Base-by-base conservation (phyloP, 768 basidiomycete genomes). In the Lactarius vividus region DNA sequence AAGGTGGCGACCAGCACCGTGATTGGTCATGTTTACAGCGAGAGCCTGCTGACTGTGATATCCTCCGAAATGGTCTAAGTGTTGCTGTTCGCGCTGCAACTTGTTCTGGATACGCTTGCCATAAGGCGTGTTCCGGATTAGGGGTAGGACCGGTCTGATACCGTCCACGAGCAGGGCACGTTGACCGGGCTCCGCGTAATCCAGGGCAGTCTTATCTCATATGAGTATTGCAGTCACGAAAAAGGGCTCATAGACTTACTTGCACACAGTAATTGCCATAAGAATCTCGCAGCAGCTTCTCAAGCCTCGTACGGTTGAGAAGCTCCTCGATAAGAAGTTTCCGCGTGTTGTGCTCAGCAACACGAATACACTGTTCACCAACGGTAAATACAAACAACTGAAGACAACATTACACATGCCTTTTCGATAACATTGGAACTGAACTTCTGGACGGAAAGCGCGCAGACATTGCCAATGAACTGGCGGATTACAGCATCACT, bases 61-160 rank as follows among this genome's bases (percentile, higher is more conserved):
- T 62, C 82, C 72, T 31, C 82, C 81, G 67, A 82, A 88, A 62
- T 79, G 82, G 70, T 91, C 91, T 78, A 90, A 83, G 72, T 93
- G 70, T 55, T 67, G 66, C 42, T 67, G 91, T 78, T 96, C 95
- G 64, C 96, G 92, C 78, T 97, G 96, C 61, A 98, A 81, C 79
- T 98, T 98, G 81, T 95, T 96, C 78, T 98, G 96, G 73, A 99
- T 99, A 53, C 97, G 89, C 81, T 99, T 99, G 71, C 97, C 97
- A 72, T 99, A 99, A 8, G 97, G 97, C 11, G 97, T 99, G 79
- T 99, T 99, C 73, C 97, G 91, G 74, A 99, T 99, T 72, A 98
- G 84, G 2, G 97, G 97, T 29, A 99, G 84, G 67, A 98, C 94
- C n/a, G 97, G 97, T 58, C 97, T 91, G 75, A 99, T 99, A 71